Evolutionary conservation across 2,329 filamentous ascomycete genomes (phyloP).

Genomic region (Endocalyx cinctus): DNA sequence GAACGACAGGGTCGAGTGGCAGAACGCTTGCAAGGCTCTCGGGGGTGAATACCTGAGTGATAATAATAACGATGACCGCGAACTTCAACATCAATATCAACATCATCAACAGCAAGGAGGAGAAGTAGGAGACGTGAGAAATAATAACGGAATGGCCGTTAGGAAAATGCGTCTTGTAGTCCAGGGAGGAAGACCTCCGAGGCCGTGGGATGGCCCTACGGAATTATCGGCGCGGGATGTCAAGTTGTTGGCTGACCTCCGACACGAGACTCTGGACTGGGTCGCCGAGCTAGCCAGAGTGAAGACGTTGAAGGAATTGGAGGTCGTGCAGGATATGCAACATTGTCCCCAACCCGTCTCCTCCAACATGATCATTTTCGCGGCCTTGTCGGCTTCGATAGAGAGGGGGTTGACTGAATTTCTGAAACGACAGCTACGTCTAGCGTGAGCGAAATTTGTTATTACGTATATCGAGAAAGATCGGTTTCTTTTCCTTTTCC

Average conservation of each 20-base stretch:
- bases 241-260: conserved; percentile 37
- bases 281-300: conserved; percentile 49
- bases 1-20: conserved; percentile 53
- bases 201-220: conserved; percentile 44
- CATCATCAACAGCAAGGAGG: too few relatives aligned
- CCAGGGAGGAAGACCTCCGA: conserved; percentile 46
- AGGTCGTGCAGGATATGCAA: conserved; percentile 49
- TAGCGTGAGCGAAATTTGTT: conserved; percentile 4
- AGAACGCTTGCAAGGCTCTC: conserved; percentile 45
- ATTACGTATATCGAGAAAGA: too few relatives aligned
- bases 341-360: conserved; percentile 49
- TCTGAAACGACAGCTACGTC: conserved; percentile 34
- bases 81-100: too few relatives aligned
- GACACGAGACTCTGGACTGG: conserved; percentile 53
- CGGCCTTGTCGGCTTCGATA: conserved; percentile 57
- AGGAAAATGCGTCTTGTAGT: conserved; percentile 45
- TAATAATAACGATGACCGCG: too few relatives aligned
- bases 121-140: too few relatives aligned
- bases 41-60: too few relatives aligned
- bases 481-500: too few relatives aligned
- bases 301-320: conserved; percentile 43
- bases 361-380: conserved; percentile 52
- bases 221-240: conserved; percentile 43
- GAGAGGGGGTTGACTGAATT: conserved; percentile 52
- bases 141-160: conserved; percentile 33